Base-by-base conservation (phyloP, 176 grass and related monocot genomes). In the Juncus effusus region DNA sequence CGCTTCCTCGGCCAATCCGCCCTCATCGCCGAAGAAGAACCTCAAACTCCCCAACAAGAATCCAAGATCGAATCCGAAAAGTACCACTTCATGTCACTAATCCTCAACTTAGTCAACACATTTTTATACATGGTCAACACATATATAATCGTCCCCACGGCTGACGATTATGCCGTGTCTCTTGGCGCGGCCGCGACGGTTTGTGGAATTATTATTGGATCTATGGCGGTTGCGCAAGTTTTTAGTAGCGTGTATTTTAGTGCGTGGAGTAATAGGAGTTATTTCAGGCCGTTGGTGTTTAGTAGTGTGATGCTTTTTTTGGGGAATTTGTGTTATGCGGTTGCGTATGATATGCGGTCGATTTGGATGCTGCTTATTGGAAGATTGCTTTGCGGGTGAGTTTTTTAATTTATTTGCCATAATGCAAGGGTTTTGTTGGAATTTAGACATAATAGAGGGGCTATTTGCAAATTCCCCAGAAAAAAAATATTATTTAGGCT, bases 71-170 rank as follows among this genome's bases (percentile, higher is more conserved):
- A 83, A 68, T 82, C 85, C 51, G 64, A 95, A 47, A 89, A 84
- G 89, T 95, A 95, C 74, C 75, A 85, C 83, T 95, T 86, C 71
- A 83, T 89, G 37, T 95, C 90, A 42, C 82, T 95, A 51, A 69
- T 95, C 72, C 40, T 95, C 61, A 95, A 95, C 71, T 70, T 89
- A 73, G 90, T 69, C 60, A 95, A 95, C 85, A 95, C 90, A 62
- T 95, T 95, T 76, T 85, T 95, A 36, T 95, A 95, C 64, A 95
- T 95, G 90, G 90, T 89, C 82, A 95, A 95, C 74, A 95, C 90
- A 56, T 95, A 95, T 77, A 89, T 95, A 67, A 78, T 95, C 78
- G 90, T 95, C 40, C 90, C 90, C 60, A 95, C 90, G 58, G 90
- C 90, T 56, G 90, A 95, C 82, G 74, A 95, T 61, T 95, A 95